phyloP scores from a whole-genome alignment of 129 eudicot species.

The Centella asiatica region DNA sequence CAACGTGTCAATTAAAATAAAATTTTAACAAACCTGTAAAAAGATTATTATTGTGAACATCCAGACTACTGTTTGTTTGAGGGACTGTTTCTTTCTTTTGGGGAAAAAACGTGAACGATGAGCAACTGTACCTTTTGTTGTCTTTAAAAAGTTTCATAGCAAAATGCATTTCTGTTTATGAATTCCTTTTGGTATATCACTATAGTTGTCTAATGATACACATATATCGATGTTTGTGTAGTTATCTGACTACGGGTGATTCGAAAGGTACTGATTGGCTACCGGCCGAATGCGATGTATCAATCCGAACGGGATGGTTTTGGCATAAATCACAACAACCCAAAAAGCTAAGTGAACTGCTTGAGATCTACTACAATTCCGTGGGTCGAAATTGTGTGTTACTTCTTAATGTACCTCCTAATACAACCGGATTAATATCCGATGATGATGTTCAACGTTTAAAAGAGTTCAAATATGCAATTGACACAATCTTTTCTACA shows the following conservation, averaged over 20 bases:
- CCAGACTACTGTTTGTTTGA: too few relatives aligned
- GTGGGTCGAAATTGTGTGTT: constrained; percentile 81
- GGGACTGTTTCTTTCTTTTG: too few relatives aligned
- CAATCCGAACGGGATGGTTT: constrained; percentile 79
- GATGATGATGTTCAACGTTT: constrained; percentile 43
- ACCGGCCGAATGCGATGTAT: constrained; percentile 91
- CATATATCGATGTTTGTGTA: constrained; percentile 29
- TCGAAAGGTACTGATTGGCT: constrained; percentile 78
- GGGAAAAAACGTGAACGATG: too few relatives aligned
- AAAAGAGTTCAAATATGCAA: constrained; percentile 46
- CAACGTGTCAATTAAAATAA: too few relatives aligned
- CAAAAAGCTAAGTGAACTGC: constrained; percentile 46
- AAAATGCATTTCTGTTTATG: too few relatives aligned
- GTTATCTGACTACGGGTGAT: constrained; percentile 77
- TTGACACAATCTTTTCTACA: constrained; percentile 44
- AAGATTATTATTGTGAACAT: too few relatives aligned
- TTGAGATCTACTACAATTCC: constrained; percentile 78
- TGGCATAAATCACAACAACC: constrained; percentile 84
- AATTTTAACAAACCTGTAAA: too few relatives aligned
- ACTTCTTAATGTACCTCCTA: constrained; percentile 79
- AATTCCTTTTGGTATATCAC: too few relatives aligned
- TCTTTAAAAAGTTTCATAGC: too few relatives aligned
- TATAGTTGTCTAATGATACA: neutral
- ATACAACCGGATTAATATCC: constrained; percentile 67
- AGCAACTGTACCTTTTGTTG: too few relatives aligned